phyloP scores from a whole-genome alignment of 176 grass and related monocot species.

The Rhynchospora pubera region DNA sequence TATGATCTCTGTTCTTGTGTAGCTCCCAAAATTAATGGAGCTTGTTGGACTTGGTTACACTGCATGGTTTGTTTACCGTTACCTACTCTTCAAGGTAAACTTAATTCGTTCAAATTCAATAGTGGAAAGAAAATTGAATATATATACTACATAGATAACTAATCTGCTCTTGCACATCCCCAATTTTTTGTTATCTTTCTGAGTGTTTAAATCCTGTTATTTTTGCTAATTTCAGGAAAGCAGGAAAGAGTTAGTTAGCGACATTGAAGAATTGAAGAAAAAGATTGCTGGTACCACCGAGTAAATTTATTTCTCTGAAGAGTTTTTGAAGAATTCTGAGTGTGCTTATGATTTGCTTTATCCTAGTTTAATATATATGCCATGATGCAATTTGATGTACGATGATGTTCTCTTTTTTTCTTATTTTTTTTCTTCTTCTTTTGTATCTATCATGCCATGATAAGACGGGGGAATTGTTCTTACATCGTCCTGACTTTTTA shows the following conservation, averaged over 20 bases:
- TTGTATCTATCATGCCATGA: background rate
- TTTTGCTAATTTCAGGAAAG: constrained; percentile 42
- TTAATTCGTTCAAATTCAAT: background rate
- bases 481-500: background rate
- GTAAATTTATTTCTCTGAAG: constrained; percentile 25
- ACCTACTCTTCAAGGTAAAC: constrained; percentile 97
- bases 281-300: constrained; percentile 69
- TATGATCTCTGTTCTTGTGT: constrained; percentile 4
- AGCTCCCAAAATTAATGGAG: constrained; percentile 95
- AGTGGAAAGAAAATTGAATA: background rate
- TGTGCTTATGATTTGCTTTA: background rate
- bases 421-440: background rate
- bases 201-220: background rate
- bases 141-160: background rate
- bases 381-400: constrained; percentile 12
- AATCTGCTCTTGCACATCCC: background rate
- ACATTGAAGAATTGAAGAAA: constrained; percentile 83
- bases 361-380: constrained; percentile 4
- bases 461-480: background rate
- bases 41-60: constrained; percentile 94
- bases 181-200: background rate
- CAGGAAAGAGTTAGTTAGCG: constrained; percentile 70
- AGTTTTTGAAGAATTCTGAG: constrained; percentile 10
- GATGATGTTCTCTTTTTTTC: constrained; percentile 7
- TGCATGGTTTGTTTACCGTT: constrained; percentile 97